Percentiles rank a stretch among this genome's conserved stretches.
Evolutionary conservation across 345 rosid species (phyloP).

Genomic region (Boechera divaricarpa): DNA sequence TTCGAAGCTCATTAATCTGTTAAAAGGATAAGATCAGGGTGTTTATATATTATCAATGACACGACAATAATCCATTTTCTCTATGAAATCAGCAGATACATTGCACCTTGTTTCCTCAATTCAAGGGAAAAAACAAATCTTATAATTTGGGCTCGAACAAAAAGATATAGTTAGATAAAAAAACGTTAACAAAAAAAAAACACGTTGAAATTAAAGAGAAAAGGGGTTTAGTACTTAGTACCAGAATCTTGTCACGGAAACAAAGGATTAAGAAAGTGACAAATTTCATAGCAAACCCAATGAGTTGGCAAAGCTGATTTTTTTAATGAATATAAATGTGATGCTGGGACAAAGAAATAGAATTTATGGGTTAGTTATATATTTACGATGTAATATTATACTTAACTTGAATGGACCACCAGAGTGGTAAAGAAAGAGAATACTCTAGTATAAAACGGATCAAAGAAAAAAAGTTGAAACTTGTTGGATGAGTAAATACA

Average conservation of each 20-base stretch:
- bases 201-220: background rate
- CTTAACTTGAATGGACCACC: slow-evolving; percentile 12
- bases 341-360: background rate
- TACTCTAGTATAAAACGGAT: background rate
- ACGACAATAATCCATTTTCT: background rate
- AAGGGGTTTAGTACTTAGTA: background rate
- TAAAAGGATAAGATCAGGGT: background rate
- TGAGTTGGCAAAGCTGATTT: slow-evolving; percentile 2
- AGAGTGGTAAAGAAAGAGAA: background rate
- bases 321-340: background rate
- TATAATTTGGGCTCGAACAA: background rate
- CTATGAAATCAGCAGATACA: slow-evolving; percentile 9
- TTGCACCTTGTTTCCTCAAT: slow-evolving; percentile 15
- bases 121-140: background rate
- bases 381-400: background rate
- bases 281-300: background rate
- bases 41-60: background rate
- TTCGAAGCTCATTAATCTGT: background rate
- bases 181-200: background rate
- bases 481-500: background rate
- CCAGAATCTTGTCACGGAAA: slow-evolving; percentile 4
- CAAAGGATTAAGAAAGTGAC: background rate
- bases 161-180: background rate
- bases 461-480: background rate
- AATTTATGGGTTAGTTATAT: background rate